phyloP scores from a whole-genome alignment of 352 stramenopile genomes.

The Phytophthora capsici region DNA sequence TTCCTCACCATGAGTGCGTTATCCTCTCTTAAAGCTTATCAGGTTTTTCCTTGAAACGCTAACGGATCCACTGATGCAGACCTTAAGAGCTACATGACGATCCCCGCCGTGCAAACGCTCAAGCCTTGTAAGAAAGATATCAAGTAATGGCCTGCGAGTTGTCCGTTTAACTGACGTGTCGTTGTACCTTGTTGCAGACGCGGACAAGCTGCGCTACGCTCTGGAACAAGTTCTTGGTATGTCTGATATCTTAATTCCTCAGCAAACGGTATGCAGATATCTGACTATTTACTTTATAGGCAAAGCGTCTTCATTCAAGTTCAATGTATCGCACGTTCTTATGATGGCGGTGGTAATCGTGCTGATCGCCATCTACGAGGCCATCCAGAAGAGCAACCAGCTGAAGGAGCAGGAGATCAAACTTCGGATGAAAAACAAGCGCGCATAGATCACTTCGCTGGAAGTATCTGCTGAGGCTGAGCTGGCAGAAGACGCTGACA shows the following conservation, averaged over 20 bases:
- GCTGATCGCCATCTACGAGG: conserved; percentile 79
- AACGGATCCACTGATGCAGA: conserved; percentile 35
- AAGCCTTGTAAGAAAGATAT: conserved; percentile 51
- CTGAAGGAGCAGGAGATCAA: conserved; percentile 76
- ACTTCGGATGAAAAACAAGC: conserved; percentile 56
- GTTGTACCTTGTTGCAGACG: conserved; percentile 38
- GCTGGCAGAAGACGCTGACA: not conserved
- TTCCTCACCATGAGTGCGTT: conserved; percentile 67
- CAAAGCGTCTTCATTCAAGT: conserved; percentile 82
- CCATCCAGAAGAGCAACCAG: conserved; percentile 74
- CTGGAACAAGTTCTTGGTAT: conserved; percentile 74
- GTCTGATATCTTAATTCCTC: conserved; percentile 1
- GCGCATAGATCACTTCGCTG: conserved; percentile 27
- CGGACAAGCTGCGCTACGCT: conserved; percentile 70
- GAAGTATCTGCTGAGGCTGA: no score
- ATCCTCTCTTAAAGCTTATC: not conserved
- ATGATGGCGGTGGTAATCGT: conserved; percentile 83
- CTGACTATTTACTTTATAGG: conserved; percentile 19
- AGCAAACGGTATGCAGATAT: no score
- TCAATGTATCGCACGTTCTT: conserved; percentile 82
- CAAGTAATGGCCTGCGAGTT: not conserved
- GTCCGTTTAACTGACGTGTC: conserved; percentile 4
- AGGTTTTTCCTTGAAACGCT: not conserved
- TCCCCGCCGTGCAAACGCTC: conserved; percentile 62
- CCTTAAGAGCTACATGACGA: conserved; percentile 73